Evolutionary conservation across 2,329 filamentous ascomycete species (phyloP).

Genomic region (Fusarium ambrosium): DNA sequence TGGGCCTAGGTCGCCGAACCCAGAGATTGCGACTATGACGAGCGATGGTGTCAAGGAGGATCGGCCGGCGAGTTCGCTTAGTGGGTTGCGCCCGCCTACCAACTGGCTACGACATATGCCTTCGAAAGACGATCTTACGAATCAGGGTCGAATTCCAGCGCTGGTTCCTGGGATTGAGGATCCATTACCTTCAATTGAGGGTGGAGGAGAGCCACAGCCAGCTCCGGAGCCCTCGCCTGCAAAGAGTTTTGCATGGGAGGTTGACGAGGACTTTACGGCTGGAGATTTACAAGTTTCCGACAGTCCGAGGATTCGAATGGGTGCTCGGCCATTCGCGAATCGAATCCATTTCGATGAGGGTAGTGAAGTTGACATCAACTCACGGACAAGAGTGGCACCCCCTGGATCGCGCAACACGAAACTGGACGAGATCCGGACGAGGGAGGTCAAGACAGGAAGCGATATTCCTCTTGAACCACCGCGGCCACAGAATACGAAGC

Average conservation of each 20-base stretch:
- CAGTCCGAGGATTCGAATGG: conserved; percentile 65
- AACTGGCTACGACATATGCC: conserved; percentile 37
- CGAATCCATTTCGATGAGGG: conserved; percentile 51
- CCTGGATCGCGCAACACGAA: conserved; percentile 56
- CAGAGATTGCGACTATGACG: conserved; percentile 16
- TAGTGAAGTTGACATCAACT: conserved; percentile 48
- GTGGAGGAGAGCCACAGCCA: conserved; percentile 8
- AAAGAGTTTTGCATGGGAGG: conserved; percentile 68
- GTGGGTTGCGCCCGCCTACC: conserved; percentile 17
- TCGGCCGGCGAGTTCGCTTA: conserved; percentile 18
- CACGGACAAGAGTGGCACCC: conserved; percentile 45
- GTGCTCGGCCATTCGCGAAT: conserved; percentile 53
- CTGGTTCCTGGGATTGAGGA: conserved; percentile 57
- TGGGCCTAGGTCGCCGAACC: conserved; percentile 24
- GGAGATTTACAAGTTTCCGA: conserved; percentile 68
- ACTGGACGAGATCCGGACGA: conserved; percentile 60
- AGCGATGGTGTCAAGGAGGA: conserved; percentile 27
- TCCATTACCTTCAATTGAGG: conserved; percentile 52
- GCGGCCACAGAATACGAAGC: conserved; percentile 47
- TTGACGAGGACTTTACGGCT: conserved; percentile 70
- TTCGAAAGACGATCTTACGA: conserved; percentile 45
- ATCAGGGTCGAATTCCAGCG: conserved; percentile 53
- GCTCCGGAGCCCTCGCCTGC: conserved; percentile 56
- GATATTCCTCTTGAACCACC: conserved; percentile 40
- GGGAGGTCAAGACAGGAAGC: conserved; percentile 55